Conservation (phyloP, 2,329 filamentous ascomycete genomes). For the Neopestalotiopsis clavispora region DNA sequence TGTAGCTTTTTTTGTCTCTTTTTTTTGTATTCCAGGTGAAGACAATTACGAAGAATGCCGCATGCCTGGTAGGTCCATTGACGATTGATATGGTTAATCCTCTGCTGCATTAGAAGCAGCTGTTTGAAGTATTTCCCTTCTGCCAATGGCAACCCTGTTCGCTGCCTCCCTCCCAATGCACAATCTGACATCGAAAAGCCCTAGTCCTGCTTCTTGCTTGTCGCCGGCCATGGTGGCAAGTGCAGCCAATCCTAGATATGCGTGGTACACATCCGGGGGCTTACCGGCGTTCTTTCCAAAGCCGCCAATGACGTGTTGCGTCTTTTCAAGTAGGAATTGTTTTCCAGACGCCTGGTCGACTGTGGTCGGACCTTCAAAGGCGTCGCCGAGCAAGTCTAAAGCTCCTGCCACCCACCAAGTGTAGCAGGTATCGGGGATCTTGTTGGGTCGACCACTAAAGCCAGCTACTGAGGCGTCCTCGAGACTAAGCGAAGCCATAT, state of each 20-base stretch:
- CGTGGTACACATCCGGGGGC: conserved; percentile 83
- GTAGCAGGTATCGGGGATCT: conserved; percentile 93
- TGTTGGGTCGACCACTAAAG: conserved; percentile 91
- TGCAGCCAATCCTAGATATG: conserved; percentile 83
- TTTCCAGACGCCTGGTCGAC: conserved; percentile 65
- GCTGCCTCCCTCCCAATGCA: conserved; percentile 72
- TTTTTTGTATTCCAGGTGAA: no score
- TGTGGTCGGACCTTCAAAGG: conserved; percentile 66
- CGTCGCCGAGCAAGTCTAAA: conserved; percentile 41
- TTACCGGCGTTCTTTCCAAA: conserved; percentile 76
- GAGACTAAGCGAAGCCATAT: conserved; percentile 40
- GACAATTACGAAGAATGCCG: no score
- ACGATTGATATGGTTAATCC: no score
- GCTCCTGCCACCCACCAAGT: conserved; percentile 87
- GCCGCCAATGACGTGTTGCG: conserved; percentile 83
- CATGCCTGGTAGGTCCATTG: no score
- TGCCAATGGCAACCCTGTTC: conserved; percentile 52
- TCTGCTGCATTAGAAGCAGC: no score
- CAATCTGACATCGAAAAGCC: conserved; percentile 73
- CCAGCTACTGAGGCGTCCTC: conserved; percentile 51
- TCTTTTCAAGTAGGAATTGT: conserved; percentile 83
- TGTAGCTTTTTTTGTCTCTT: no score
- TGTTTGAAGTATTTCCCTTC: conserved; percentile 28
- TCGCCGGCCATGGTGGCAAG: conserved; percentile 66
- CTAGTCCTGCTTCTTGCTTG: conserved; percentile 66